Base-by-base conservation (phyloP, 2,329 filamentous ascomycete genomes). In the Colletotrichum brevisporum region DNA sequence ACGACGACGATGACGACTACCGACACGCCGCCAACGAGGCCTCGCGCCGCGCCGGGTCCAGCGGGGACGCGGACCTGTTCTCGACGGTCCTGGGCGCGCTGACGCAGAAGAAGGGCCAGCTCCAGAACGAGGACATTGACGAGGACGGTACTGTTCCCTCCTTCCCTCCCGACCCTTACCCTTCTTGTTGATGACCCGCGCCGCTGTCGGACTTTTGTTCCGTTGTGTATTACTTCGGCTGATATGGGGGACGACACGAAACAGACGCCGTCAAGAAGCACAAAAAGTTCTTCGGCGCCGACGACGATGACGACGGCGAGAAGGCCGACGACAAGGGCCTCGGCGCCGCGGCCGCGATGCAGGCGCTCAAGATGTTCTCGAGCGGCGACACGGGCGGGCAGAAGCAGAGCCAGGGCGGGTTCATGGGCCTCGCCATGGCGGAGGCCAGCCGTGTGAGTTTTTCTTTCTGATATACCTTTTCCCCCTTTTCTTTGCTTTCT, bases 371-470 rank as follows among this genome's bases (percentile, higher is more conserved):
- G 84, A 88, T 91, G 84, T 97, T 97, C 81, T 89, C 86, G 45
- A 84, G 87, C 55, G 86, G 89, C 24, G 79, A 82, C 66, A 81
- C 78, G 57, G 80, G 83, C 13, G 80, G 83, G 72, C 72, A 82
- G 71, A 74, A 82, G 81, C 55, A 86, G 76, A 89, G 89, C 73
- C 91, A 97, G 85, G 94, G 91, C 78, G 88, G 91, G 71, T 94
- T 97, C 76, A 88, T 97, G 71, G 93, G 92, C 5, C 84, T 97
- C 78, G 95, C 95, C 51, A 95, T 98, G 93, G 90, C 88, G 9
- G 92, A 98, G 83, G 95, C 94, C 41, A 91, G 91, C 76, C 94
- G 95, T 85, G 84, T 95, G 71, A 63, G 81, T 74, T 10, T 26
- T 47, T 24, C 6, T 12, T 12, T 50, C 21, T 10, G n/a, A n/a